A percentile compares a stretch with the other conserved stretches of the same genome.
These are phyloP conservation scores for Sporothrix phasma DNA, from an alignment of 2,329 filamentous ascomycete genomes.

Conservation along the genomic window DNA sequence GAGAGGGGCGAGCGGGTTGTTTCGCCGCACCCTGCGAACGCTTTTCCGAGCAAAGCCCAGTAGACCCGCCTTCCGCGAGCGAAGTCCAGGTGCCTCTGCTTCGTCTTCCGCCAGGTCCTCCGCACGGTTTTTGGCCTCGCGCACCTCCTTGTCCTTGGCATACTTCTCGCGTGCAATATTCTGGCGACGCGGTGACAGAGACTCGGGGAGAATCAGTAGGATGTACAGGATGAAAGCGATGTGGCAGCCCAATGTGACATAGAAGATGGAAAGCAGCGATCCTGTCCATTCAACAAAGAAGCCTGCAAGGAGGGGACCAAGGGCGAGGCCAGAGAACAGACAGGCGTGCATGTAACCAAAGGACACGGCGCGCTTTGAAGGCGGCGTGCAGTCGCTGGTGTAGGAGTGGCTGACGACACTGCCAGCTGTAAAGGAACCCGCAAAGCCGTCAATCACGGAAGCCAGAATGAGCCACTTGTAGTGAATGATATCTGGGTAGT, in stretches of 20 bases:
- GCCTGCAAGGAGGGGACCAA: conserved; percentile 74
- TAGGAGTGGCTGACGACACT: conserved; percentile 74
- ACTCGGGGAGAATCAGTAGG: conserved; percentile 68
- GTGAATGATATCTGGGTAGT: conserved; percentile 59
- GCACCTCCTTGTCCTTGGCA: conserved; percentile 32
- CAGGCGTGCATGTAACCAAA: conserved; percentile 88
- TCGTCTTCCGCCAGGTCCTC: conserved; percentile 12
- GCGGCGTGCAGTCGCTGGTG: conserved; percentile 76
- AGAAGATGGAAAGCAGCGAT: conserved; percentile 72
- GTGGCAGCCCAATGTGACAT: conserved; percentile 65
- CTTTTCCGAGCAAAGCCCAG: conserved; percentile 20
- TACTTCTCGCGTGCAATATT: conserved; percentile 60
- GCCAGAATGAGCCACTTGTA: conserved; percentile 74
- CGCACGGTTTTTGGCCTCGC: conserved; percentile 24
- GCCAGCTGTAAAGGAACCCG: conserved; percentile 79
- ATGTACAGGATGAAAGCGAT: conserved; percentile 63
- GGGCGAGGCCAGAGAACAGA: conserved; percentile 77
- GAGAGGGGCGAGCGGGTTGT: conserved; percentile 68
- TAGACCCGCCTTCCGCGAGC: conserved; percentile 15
- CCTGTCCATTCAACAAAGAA: conserved; percentile 70
- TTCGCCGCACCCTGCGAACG: conserved; percentile 31
- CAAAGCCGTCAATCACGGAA: conserved; percentile 68
- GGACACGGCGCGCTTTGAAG: conserved; percentile 66
- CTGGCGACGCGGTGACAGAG: conserved; percentile 65
- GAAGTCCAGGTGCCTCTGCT: conserved; percentile 8